Base-by-base conservation (phyloP, 139 green algal genomes). In the Tetraselmis chui region DNA sequence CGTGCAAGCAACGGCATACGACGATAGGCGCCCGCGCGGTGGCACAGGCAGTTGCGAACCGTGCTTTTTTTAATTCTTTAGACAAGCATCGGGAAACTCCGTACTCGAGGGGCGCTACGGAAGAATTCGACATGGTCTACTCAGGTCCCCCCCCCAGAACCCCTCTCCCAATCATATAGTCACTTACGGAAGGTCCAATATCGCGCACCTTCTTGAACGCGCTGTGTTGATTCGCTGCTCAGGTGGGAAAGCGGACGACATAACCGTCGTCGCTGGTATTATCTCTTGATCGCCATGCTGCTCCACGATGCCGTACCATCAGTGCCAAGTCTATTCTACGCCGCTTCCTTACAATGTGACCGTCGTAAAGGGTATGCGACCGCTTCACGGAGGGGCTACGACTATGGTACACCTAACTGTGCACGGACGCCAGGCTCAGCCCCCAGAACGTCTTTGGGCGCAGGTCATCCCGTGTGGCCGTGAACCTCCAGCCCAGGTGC, bases 121-220 rank as follows among this genome's bases (percentile, higher is more conserved):
- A 97, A 82, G 90, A 89, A 2, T 98, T 98, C 80, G 91, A 98
- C 85, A 97, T 98, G 93, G 90, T 89, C 11, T 87, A 84, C 79
- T 79, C n/a, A 67, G 45, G 45, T 67, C 11, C 45, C 45, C 45
- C 45, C 45, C 45, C 45, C 45, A 5, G 11, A 67, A 5, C 45
- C 45, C 45, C n/a, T n/a, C n/a, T n/a, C n/a, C n/a, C n/a, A n/a
- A n/a, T n/a, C n/a, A n/a, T n/a, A n/a, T n/a, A n/a, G n/a, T n/a
- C n/a, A n/a, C n/a, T n/a, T n/a, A n/a, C n/a, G n/a, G n/a, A n/a
- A n/a, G n/a, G n/a, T n/a, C n/a, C n/a, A n/a, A n/a, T n/a, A n/a
- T n/a, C n/a, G n/a, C n/a, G n/a, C n/a, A n/a, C n/a, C n/a, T n/a
- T n/a, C n/a, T n/a, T n/a, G n/a, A n/a, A n/a, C n/a, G n/a, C n/a